phyloP scores from a whole-genome alignment of 2,329 filamentous ascomycete species.

The Xylaria sp. region DNA sequence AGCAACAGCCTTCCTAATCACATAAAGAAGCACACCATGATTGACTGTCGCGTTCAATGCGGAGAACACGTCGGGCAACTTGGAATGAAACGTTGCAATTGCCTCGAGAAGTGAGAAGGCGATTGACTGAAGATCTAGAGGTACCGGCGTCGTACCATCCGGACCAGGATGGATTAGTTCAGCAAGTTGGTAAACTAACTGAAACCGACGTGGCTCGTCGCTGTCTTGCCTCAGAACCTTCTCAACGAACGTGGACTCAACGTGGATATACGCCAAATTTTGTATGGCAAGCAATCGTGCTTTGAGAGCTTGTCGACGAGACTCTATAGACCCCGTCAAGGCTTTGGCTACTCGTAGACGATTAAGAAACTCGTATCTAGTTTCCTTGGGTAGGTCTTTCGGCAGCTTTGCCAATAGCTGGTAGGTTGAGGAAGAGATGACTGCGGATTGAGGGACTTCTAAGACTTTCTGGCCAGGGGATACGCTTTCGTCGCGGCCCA shows the following conservation, averaged over 20 bases:
- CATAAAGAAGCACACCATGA: constrained; percentile 92
- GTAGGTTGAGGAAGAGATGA: constrained; percentile 65
- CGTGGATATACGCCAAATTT: constrained; percentile 90
- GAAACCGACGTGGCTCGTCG: constrained; percentile 88
- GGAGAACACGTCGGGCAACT: constrained; percentile 83
- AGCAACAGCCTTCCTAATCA: constrained; percentile 88
- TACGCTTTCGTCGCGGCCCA: constrained; percentile 55
- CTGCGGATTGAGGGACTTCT: constrained; percentile 70
- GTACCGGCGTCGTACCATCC: constrained; percentile 74
- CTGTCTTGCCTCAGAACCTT: constrained; percentile 88
- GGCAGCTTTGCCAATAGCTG: constrained; percentile 67
- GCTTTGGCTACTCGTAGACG: constrained; percentile 86
- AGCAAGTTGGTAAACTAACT: constrained; percentile 90
- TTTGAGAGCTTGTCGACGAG: constrained; percentile 79
- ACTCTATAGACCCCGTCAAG: constrained; percentile 71
- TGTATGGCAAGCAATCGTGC: constrained; percentile 87
- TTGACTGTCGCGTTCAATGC: constrained; percentile 97
- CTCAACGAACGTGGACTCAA: constrained; percentile 83
- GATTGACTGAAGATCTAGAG: constrained; percentile 82
- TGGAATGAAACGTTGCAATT: constrained; percentile 81
- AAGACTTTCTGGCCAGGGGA: constrained; percentile 67
- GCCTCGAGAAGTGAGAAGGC: constrained; percentile 85
- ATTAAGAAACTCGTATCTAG: constrained; percentile 86
- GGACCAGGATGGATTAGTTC: constrained; percentile 88
- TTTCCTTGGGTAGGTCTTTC: constrained; percentile 74